A percentile compares a stretch with the other conserved stretches of the same genome.
phyloP scores from a whole-genome alignment of 2,329 filamentous ascomycete genomes.

The Monosporascus sp. region DNA sequence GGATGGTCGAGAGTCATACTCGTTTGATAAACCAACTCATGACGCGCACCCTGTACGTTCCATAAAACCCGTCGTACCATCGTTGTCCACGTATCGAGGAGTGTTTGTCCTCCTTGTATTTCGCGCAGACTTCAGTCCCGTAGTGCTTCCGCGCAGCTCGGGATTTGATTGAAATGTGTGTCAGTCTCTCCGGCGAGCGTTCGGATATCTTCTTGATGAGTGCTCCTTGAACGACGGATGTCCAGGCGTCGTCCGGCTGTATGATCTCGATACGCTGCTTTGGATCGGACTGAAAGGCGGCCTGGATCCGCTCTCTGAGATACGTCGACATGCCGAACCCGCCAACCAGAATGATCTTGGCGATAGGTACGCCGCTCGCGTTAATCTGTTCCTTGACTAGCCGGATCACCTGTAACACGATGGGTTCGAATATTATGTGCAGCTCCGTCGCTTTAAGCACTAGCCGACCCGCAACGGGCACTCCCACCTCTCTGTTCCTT shows the following conservation, averaged over 20 bases:
- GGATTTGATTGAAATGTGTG: constrained; percentile 33
- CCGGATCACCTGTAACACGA: constrained; percentile 37
- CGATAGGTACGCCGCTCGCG: constrained; percentile 36
- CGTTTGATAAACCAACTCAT: constrained; percentile 41
- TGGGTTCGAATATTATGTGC: constrained; percentile 38
- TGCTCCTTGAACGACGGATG: constrained; percentile 46
- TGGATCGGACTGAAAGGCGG: constrained; percentile 13
- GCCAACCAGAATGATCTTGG: constrained; percentile 43
- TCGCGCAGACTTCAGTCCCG: constrained; percentile 24
- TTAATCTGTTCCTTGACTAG: constrained; percentile 39
- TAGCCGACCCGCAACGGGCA: constrained; percentile 29
- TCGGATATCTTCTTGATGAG: constrained; percentile 41
- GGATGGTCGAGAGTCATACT: constrained; percentile 14
- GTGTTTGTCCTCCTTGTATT: constrained; percentile 6
- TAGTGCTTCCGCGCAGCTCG: constrained; percentile 40
- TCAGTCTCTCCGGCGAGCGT: constrained; percentile 27
- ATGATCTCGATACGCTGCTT: constrained; percentile 36
- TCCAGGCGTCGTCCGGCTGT: constrained; percentile 45
- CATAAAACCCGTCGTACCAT: constrained; percentile 7
- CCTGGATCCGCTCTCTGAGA: constrained; percentile 35
- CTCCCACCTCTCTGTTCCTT: constrained; percentile 32
- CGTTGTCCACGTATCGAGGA: constrained; percentile 1
- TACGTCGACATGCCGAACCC: constrained; percentile 44
- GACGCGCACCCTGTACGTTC: constrained; percentile 11
- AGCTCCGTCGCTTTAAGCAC: constrained; percentile 33